These are phyloP conservation scores for Corchorus capsularis DNA, from an alignment of 345 rosid species.

Conservation along the genomic window DNA sequence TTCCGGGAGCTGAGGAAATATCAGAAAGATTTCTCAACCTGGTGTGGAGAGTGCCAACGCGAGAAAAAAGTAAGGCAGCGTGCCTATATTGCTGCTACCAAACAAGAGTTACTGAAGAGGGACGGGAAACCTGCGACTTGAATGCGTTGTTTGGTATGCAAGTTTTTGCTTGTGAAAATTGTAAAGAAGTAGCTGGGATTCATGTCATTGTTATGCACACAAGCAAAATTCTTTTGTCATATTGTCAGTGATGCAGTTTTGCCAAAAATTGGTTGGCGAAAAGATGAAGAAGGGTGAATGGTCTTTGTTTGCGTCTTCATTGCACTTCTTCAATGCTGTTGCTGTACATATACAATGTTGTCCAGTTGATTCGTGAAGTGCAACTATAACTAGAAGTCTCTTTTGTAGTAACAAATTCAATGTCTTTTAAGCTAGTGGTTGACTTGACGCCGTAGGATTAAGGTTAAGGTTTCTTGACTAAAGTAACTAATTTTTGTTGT, in stretches of 20 bases:
- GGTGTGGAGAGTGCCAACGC: conserved; percentile 89
- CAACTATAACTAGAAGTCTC: not conserved
- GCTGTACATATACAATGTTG: not conserved
- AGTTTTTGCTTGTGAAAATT: conserved; percentile 15
- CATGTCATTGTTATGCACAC: not conserved
- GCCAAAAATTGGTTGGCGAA: not conserved
- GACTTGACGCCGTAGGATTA: too few relatives aligned
- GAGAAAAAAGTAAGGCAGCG: conserved; percentile 70
- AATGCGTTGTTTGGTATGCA: conserved; percentile 14
- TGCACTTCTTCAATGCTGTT: not conserved
- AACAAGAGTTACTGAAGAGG: conserved; percentile 59
- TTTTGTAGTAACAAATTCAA: not conserved
- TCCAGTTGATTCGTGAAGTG: too few relatives aligned
- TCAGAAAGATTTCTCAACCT: conserved; percentile 77
- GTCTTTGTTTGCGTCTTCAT: not conserved
- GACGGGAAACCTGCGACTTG: conserved; percentile 43
- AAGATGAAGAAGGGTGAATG: not conserved
- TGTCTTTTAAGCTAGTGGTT: too few relatives aligned
- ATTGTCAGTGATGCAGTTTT: not conserved
- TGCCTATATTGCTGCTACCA: conserved; percentile 54
- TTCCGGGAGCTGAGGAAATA: conserved; percentile 86
- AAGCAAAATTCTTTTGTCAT: not conserved
- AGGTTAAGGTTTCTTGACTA: not conserved
- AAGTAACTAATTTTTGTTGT: too few relatives aligned
- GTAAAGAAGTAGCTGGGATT: conserved; percentile 21